Evolutionary conservation across 2,329 filamentous ascomycete species (phyloP), one percentile per base, ranked within the genome.

Genomic region (Escovopsis sp.): DNA sequence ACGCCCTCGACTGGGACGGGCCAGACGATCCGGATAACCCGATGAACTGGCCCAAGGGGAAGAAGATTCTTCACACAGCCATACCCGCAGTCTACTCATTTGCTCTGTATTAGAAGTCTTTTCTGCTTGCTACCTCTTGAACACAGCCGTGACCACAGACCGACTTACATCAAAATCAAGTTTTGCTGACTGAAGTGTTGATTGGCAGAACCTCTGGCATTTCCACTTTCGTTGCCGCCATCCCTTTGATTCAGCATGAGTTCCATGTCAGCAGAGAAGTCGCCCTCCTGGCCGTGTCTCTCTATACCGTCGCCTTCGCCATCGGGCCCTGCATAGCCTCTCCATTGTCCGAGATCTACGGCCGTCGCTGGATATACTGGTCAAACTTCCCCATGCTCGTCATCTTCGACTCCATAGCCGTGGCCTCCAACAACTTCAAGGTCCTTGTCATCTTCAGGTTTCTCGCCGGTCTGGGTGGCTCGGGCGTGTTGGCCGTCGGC

Each of bases 11-110:
- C 32, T 41, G 39, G 39, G 39, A 41, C 10, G 32, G 39, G 12
- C 30, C 39, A 15, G 39, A 41, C 26, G 39, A 41, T 35, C 39
- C 39, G 5, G 39, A 33, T 8, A 41, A 41, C 12, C 39, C 39
- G 18, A 32, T 32, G 12, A 41, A 41, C 32, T 41, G 39, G 39
- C 39, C 39, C 8, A 12, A n/a, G 15, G 9, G 30, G 28, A 18
- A 33, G 32, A 41, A 33, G 23, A 35, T 35, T 2, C 32, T 41
- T 9, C 39, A 41, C 6, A 41, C 12, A 3, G 32, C 15, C 12
- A 33, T 41, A 18, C 39, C 39, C 1, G 34, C 34, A 36, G 10
- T 36, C 34, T 36, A 36, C 34, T 36, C 34, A 9, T 36, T 36
- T 12, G 34, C 11, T 12, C 34, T 36, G 34, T 36, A 18, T 15